Evolutionary conservation across 2,329 filamentous ascomycete species (phyloP).

Genomic region (Neonectria magnoliae): DNA sequence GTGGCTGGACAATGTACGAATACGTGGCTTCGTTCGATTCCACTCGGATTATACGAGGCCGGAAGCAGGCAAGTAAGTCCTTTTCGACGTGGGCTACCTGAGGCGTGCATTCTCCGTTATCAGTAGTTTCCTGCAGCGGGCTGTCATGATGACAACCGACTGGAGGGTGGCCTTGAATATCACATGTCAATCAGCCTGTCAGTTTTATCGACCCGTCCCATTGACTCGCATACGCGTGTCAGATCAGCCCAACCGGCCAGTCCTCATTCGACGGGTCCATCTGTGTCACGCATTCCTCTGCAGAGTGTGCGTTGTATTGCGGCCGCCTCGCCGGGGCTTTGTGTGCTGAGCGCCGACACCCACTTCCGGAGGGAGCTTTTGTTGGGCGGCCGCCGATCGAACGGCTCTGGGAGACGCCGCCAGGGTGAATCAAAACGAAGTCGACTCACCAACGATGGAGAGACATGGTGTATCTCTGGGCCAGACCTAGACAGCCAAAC

Average conservation of each 20-base stretch:
- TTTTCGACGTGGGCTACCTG: not conserved
- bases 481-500: not conserved
- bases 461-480: too few relatives aligned
- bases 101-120: not conserved
- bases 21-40: not conserved
- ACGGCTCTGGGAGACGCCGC: not conserved
- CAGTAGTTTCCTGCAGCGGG: not conserved
- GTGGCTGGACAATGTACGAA: not conserved
- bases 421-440: not conserved
- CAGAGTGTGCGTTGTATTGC: constrained; percentile 21
- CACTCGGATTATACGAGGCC: not conserved
- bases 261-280: constrained; percentile 3
- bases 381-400: not conserved
- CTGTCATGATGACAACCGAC: constrained; percentile 12
- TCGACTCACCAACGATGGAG: not conserved
- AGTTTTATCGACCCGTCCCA: constrained; percentile 15
- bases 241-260: constrained; percentile 8
- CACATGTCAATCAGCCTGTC: constrained; percentile 34
- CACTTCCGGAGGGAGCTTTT: not conserved
- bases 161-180: constrained; percentile 21
- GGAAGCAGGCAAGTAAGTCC: not conserved
- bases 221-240: constrained; percentile 1
- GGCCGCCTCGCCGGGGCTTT: not conserved
- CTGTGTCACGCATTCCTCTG: constrained; percentile 22
- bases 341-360: constrained; percentile 1